These are phyloP conservation scores for Coccomyxa sp. DNA, from an alignment of 139 green algal species.

Conservation along the genomic window DNA sequence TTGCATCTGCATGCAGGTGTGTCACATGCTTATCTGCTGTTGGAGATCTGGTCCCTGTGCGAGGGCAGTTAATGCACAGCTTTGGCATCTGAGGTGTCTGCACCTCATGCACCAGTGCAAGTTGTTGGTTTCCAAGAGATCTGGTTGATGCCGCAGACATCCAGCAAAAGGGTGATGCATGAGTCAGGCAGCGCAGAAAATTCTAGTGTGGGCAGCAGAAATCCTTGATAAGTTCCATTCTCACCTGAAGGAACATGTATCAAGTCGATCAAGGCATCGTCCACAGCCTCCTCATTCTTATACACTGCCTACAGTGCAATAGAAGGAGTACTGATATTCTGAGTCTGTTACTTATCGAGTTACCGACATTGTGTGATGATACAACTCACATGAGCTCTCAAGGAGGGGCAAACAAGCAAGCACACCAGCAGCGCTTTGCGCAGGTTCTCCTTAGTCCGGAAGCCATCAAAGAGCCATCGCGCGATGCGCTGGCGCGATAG, in stretches of 20 bases:
- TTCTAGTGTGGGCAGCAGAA: background rate
- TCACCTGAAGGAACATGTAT: constrained; percentile 22
- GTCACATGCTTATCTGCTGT: too few relatives aligned
- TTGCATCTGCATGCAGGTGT: too few relatives aligned
- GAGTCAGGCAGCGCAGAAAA: background rate
- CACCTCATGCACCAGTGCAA: too few relatives aligned
- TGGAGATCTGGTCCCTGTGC: too few relatives aligned
- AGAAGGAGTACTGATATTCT: background rate
- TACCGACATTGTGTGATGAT: background rate
- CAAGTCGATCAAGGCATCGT: constrained; percentile 84
- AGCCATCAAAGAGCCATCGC: constrained; percentile 62
- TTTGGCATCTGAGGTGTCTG: background rate
- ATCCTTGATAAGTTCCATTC: background rate
- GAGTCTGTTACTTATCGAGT: background rate
- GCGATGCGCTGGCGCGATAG: constrained; percentile 64
- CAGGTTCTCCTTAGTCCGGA: constrained; percentile 60
- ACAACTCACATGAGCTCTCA: background rate
- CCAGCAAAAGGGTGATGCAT: constrained; percentile 1
- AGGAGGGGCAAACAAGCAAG: background rate
- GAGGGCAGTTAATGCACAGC: too few relatives aligned
- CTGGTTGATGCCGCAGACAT: background rate
- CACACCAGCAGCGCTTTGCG: constrained; percentile 33
- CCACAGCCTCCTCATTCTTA: constrained; percentile 59
- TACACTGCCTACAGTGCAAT: constrained; percentile 60
- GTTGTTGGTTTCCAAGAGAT: too few relatives aligned